Evolutionary conservation across 176 grass and related monocot species (phyloP), one percentile per base, ranked within the genome.

Genomic region (Zoysia pacifica): DNA sequence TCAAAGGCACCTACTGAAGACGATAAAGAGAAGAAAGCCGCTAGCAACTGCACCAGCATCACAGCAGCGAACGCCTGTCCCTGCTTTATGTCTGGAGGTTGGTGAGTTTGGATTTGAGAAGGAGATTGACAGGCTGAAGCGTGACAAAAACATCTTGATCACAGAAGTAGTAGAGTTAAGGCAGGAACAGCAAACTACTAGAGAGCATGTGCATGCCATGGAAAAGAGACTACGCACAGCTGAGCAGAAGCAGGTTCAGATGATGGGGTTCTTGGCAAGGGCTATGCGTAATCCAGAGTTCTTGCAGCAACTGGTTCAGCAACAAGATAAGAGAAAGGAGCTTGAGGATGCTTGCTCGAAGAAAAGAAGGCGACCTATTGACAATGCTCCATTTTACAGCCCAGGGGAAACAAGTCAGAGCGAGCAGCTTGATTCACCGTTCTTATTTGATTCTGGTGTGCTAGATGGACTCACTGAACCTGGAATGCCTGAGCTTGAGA

Each of bases 251-350:
- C 91, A 97, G 52, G 62, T 81, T 41, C 91, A 90, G 62, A 90
- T 92, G 74, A 92, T 97, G 87, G 87, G 83, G n/a, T 97, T 97
- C 86, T 86, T 97, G 73, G 91, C 91, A 62, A 80, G 87, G 59
- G 94, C 91, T 60, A 87, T 97, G 91, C 85, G 77, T 40, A 94
- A 90, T 59, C 91, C 91, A 11, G 76, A 82, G 37, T 94, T 94
- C 74, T 77, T 94, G 38, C 85, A 90, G 36, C 91, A 92, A 48
- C 82, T 97, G 81, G 73, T 83, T 38, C 87, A 97, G 67, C 84
- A 91, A 72, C 87, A 92, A 73, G 89, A 91, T 42, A 91, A 85
- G 88, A 97, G 85, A 42, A 97, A 91, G 71, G 85, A 92, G 70
- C 83, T 94, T 10, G 91, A 94, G 63, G 91, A 92, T 82, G 89